Evolutionary conservation across 1,284 basidiomycete genomes (phyloP).

Genomic region (Heliocybe sulcata): DNA sequence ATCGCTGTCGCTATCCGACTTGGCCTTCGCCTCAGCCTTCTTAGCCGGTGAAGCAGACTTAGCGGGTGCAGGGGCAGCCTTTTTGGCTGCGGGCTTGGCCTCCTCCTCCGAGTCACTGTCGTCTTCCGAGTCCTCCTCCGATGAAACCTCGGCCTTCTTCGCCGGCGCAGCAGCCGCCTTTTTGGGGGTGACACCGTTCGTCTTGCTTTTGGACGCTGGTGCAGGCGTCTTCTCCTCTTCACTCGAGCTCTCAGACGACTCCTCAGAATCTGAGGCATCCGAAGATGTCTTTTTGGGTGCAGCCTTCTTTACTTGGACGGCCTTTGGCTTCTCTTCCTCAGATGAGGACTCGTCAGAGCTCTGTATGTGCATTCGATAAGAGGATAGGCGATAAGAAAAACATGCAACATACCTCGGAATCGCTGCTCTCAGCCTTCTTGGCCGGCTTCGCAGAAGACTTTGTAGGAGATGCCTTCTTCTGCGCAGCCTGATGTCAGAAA

Average conservation of each 20-base stretch:
- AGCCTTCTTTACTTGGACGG: conserved; percentile 26
- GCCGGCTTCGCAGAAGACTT: background rate
- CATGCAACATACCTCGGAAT: conserved; percentile 1
- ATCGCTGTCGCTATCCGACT: conserved; percentile 2
- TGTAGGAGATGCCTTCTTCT: background rate
- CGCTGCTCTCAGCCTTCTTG: conserved; percentile 5
- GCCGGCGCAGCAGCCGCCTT: conserved; percentile 17
- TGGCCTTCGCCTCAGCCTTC: conserved; percentile 15
- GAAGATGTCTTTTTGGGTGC: conserved; percentile 15
- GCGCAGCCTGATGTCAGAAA: background rate
- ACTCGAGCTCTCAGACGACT: background rate
- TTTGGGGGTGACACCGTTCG: conserved; percentile 16
- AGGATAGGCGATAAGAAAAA: background rate
- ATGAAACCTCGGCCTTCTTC: conserved; percentile 21
- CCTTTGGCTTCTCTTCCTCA: conserved; percentile 30
- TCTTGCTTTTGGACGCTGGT: conserved; percentile 10
- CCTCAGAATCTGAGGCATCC: conserved; percentile 6
- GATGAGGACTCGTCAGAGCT: conserved; percentile 14
- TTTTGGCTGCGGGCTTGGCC: conserved; percentile 7
- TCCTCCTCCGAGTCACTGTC: conserved; percentile 11
- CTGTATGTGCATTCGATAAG: background rate
- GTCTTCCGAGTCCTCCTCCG: conserved; percentile 5
- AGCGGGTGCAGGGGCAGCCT: conserved; percentile 14
- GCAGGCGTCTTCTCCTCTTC: background rate
- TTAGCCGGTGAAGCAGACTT: conserved; percentile 16